phyloP scores from a whole-genome alignment of 805 yeast genomes.

The Clavispora carvajalis region DNA sequence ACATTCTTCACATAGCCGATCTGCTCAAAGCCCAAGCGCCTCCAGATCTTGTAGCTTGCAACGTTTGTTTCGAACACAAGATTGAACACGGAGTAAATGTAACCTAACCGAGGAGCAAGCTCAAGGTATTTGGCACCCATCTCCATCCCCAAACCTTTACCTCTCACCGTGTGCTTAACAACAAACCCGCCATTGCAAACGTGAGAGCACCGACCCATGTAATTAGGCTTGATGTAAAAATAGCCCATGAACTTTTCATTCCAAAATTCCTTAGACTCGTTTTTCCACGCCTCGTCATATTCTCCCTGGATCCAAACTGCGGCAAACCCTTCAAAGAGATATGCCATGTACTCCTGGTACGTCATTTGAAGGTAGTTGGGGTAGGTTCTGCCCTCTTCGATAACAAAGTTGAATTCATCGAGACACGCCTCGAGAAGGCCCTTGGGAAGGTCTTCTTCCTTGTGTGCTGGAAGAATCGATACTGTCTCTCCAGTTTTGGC shows the following conservation, averaged over 20 bases:
- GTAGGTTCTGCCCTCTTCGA: conserved; percentile 72
- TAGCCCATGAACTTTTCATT: conserved; percentile 56
- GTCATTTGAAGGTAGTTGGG: conserved; percentile 47
- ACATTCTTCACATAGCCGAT: conserved; percentile 74
- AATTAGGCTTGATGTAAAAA: conserved; percentile 82
- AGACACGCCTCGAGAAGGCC: conserved; percentile 43
- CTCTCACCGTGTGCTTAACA: conserved; percentile 56
- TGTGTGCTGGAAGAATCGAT: conserved; percentile 58
- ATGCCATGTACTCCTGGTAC: conserved; percentile 48
- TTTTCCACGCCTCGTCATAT: conserved; percentile 24
- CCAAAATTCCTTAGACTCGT: conserved; percentile 39
- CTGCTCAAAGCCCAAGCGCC: conserved; percentile 69
- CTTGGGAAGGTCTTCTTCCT: conserved; percentile 44
- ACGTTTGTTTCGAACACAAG: conserved; percentile 76
- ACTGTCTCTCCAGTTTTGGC: conserved; percentile 40
- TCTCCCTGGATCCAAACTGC: conserved; percentile 52
- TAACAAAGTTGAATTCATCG: conserved; percentile 55
- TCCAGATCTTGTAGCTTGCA: conserved; percentile 81
- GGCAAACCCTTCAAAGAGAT: conserved; percentile 65
- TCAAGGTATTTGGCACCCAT: conserved; percentile 62
- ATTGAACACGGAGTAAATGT: conserved; percentile 78
- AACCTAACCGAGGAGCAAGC: conserved; percentile 78
- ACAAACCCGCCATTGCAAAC: conserved; percentile 85
- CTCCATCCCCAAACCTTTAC: conserved; percentile 62
- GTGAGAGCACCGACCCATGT: conserved; percentile 78